Base-by-base conservation (phyloP, 2,329 filamentous ascomycete genomes). In the Hypoxylon rubiginosum region DNA sequence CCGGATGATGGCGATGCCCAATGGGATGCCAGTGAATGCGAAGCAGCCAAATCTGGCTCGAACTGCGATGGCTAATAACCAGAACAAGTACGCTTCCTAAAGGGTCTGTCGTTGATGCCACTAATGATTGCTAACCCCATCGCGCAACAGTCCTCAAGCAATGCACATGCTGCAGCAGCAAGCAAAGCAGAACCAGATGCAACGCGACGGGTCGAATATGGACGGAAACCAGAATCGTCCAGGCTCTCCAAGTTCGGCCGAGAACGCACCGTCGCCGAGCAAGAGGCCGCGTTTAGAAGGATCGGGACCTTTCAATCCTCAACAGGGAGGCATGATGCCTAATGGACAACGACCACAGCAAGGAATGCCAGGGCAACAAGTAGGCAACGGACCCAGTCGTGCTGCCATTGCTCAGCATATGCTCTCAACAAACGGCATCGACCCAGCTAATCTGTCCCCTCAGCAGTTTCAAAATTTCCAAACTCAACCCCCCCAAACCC, bases 201-300 rank as follows among this genome's bases (percentile, higher is more conserved):
- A 95, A 78, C 87, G 93, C 65, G 93, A 97, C 74, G 92, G 92
- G 58, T 95, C 93, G 15, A 90, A 91, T 68, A 93, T 96, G 87
- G 93, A 97, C 73, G 91, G 91, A 79, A 93, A 91, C 79, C 92
- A 91, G 65, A 90, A 91, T 69, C 89, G 94, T 64, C 91, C 93
- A 28, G 90, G 91, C 62, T 97, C 95, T 34, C 95, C 95, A 7
- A 89, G 90, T 54, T 91, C 91, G 39, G 90, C 90, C 58, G 94
- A 97, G 57, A 96, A 96, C 75, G 94, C 93, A 26, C 93, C 94
- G 4, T 98, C 95, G 32, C 95, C 95, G 1, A 95, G 92, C 68
- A 98, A 98, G 83, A 88, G 94, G 75, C 92, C 90, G 62, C 92
- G 94, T 62, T 87, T 97, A 66, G 92, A 94, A 70, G 90, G 91